A percentile compares a stretch with the other conserved stretches of the same genome.
phyloP scores from a whole-genome alignment of 371 early-diverging fungal species.

The Rhizomucor pusillus region DNA sequence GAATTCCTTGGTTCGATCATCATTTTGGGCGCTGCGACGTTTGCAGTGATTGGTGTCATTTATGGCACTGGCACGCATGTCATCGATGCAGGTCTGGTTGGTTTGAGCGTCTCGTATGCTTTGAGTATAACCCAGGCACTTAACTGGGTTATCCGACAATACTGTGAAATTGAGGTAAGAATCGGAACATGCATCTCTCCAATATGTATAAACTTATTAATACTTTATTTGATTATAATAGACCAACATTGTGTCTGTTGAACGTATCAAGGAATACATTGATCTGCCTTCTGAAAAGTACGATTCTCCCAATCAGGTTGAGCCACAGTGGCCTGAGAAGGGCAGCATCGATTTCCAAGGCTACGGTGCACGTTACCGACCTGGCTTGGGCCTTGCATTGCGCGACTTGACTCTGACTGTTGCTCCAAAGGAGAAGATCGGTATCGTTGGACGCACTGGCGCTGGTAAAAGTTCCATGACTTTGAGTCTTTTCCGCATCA shows the following conservation, averaged over 20 bases:
- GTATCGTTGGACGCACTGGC: conserved; percentile 92
- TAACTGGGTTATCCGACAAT: conserved; percentile 79
- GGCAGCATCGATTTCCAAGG: conserved; percentile 69
- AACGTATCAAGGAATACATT: conserved; percentile 85
- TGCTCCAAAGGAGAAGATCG: conserved; percentile 76
- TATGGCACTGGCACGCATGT: conserved; percentile 28
- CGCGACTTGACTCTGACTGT: conserved; percentile 66
- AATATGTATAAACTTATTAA: not conserved
- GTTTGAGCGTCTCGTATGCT: conserved; percentile 87
- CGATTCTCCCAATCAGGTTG: conserved; percentile 43
- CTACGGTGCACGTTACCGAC: conserved; percentile 64
- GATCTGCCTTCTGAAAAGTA: conserved; percentile 82
- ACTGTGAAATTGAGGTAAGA: conserved; percentile 40
- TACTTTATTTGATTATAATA: conserved; percentile 17
- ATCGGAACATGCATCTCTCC: not conserved
- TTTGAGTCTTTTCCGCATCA: conserved; percentile 85
- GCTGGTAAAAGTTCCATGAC: conserved; percentile 91
- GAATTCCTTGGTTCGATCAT: conserved; percentile 72
- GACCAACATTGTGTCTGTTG: conserved; percentile 82
- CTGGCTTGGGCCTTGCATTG: conserved; percentile 68
- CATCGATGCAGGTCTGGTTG: conserved; percentile 77
- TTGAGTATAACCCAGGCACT: conserved; percentile 78
- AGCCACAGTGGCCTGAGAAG: conserved; percentile 53
- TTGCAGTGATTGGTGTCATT: conserved; percentile 59
- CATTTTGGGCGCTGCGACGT: conserved; percentile 61